Evolutionary conservation across 257 asterid species (phyloP), one percentile per base, ranked within the genome.

Genomic region (Nicotiana otophora): DNA sequence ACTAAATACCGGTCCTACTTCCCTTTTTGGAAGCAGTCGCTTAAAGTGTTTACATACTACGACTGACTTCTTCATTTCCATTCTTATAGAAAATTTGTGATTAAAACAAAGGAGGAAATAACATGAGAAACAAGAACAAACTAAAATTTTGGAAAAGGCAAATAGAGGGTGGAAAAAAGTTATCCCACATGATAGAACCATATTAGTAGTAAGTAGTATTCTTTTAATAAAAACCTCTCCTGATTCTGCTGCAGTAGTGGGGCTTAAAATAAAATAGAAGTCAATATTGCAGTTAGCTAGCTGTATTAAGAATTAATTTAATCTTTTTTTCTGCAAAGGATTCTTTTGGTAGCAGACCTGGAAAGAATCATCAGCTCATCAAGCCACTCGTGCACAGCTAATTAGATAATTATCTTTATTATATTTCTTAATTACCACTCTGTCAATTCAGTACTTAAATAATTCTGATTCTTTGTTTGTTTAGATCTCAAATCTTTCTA

Each of bases 201-300:
- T 42, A 72, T 72, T n/a, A 46, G 36, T 72, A 70, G 78, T 39
- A 70, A 42, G 51, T 42, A 42, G 10, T 39, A 7, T 1, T 34
- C 5, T 70, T 39, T 46, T 20, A 72, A 36, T 69, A 2, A 69
- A 67, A 70, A 72, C 15, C 36, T 46, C 60, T 72, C 78, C 60
- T 72, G 60, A 72, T 72, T 72, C 78, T 72, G 78, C 78, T 72
- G 78, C 78, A 72, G 78, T 42, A 72, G 78, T 72, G 78, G 78
- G 20, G 3, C 7, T 72, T 72, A 72, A 70, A 39, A 72, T 72
- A 72, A n/a, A 72, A 12, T 42, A 9, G 36, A 12, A 72, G 78
- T 72, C 78, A 42, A 46, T 72, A 72, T 46, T 72, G 33, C 57
- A 70, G 48, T 46, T 72, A 72, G 78, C 20, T 15, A 55, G 20